Percentiles rank a stretch among this genome's conserved stretches.
These are phyloP conservation scores for Aspergillus cavernicola DNA, from an alignment of 495 filamentous ascomycete genomes.

Conservation along the genomic window DNA sequence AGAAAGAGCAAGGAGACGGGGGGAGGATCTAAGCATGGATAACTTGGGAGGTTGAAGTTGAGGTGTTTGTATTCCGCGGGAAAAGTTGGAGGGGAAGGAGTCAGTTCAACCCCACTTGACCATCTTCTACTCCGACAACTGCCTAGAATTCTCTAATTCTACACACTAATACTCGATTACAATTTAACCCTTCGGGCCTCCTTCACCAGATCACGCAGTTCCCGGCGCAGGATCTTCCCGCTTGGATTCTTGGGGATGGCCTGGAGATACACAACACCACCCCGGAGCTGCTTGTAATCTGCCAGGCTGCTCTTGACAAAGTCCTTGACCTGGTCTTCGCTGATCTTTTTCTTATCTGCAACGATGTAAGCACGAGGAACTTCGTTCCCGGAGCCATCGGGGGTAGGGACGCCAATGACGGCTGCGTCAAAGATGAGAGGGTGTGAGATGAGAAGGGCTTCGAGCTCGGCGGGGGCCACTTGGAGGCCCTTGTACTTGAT, in stretches of 20 bases:
- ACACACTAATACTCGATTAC: no score
- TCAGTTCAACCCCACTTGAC: background rate
- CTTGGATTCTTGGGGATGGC: constrained; percentile 18
- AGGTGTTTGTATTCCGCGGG: constrained; percentile 32
- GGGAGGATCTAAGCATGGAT: constrained; percentile 26
- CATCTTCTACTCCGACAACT: background rate
- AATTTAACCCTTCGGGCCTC: constrained; percentile 9
- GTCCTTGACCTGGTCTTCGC: constrained; percentile 35
- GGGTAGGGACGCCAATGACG: constrained; percentile 63
- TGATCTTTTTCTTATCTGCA: constrained; percentile 38
- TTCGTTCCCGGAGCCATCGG: constrained; percentile 60
- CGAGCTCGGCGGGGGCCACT: constrained; percentile 72
- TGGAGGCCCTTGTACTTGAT: constrained; percentile 77
- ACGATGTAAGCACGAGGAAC: constrained; percentile 73
- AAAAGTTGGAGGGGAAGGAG: constrained; percentile 11
- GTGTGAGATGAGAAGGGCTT: constrained; percentile 60
- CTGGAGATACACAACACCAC: constrained; percentile 16
- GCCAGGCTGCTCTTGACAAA: constrained; percentile 18
- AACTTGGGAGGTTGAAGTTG: constrained; percentile 11
- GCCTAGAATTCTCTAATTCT: no score
- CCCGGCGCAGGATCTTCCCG: constrained; percentile 21
- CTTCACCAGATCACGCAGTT: constrained; percentile 17
- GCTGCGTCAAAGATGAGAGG: constrained; percentile 63
- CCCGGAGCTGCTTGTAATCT: constrained; percentile 20
- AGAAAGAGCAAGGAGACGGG: constrained; percentile 29